These are phyloP conservation scores for Neospermospora avenae DNA, from an alignment of 2,329 filamentous ascomycete species.

Conservation along the genomic window DNA sequence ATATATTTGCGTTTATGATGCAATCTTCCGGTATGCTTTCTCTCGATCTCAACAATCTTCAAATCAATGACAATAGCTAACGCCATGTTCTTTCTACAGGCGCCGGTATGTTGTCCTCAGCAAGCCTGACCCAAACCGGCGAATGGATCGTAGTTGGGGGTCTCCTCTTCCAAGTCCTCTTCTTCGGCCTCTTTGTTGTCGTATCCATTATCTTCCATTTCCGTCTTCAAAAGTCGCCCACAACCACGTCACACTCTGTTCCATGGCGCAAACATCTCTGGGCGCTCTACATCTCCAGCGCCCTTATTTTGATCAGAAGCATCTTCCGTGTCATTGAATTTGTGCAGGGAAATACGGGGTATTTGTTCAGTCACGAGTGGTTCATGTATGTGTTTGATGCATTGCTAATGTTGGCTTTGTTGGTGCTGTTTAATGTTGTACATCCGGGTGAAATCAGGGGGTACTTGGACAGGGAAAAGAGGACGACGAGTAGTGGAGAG, in stretches of 20 bases:
- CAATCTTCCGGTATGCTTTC: slow-evolving; percentile 30
- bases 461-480: neutral
- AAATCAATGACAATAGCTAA: neutral
- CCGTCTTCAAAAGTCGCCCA: slow-evolving; percentile 8
- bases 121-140: slow-evolving; percentile 23
- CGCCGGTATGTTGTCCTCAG: neutral
- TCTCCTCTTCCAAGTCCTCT: slow-evolving; percentile 46
- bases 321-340: slow-evolving; percentile 49
- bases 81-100: neutral
- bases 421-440: slow-evolving; percentile 36
- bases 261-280: slow-evolving; percentile 36
- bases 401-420: slow-evolving; percentile 39
- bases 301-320: slow-evolving; percentile 45
- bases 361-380: slow-evolving; percentile 41
- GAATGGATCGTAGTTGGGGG: slow-evolving; percentile 46
- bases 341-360: slow-evolving; percentile 41
- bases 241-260: neutral
- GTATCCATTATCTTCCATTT: slow-evolving; percentile 9
- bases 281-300: slow-evolving; percentile 39
- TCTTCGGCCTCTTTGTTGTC: slow-evolving; percentile 46
- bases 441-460: slow-evolving; percentile 30
- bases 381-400: slow-evolving; percentile 44
- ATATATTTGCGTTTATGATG: slow-evolving; percentile 41
- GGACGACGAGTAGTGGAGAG: neutral
- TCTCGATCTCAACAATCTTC: neutral